Conservation (phyloP, 805 yeast genomes). For the Debaryomyces hansenii region DNA sequence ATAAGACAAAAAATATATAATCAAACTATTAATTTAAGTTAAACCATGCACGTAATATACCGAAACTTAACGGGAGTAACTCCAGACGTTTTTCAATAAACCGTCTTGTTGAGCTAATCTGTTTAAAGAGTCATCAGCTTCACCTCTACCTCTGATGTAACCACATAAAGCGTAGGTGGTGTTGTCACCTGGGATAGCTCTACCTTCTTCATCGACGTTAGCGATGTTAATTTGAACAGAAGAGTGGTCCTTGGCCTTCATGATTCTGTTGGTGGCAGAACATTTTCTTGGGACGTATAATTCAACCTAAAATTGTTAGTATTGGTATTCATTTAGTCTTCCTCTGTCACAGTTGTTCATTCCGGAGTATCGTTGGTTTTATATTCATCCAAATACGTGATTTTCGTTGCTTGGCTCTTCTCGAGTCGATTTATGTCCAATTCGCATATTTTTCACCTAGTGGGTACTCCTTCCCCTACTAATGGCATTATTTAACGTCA, state of each 20-base stretch:
- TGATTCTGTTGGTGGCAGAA: conserved; percentile 99
- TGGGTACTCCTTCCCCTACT: too few relatives aligned
- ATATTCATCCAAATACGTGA: too few relatives aligned
- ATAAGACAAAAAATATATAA: conserved; percentile 8
- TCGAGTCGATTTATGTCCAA: too few relatives aligned
- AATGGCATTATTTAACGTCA: too few relatives aligned
- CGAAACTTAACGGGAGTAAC: conserved; percentile 79
- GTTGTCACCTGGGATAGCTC: conserved; percentile 86
- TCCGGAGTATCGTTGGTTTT: too few relatives aligned
- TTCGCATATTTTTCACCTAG: too few relatives aligned
- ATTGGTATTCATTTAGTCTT: conserved; percentile 3
- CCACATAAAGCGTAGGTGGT: conserved; percentile 97
- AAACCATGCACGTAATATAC: conserved; percentile 4
- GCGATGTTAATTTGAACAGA: conserved; percentile 99
- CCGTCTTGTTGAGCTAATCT: conserved; percentile 99
- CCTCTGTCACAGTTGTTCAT: not conserved
- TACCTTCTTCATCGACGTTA: conserved; percentile 96
- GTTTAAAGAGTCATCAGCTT: conserved; percentile 98
- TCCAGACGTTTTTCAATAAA: conserved; percentile 93
- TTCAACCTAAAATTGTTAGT: conserved; percentile 75
- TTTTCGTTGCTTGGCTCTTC: too few relatives aligned
- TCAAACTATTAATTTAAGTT: conserved; percentile 2
- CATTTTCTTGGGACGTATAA: conserved; percentile 99
- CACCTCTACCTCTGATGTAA: conserved; percentile 98
- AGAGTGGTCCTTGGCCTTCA: conserved; percentile 99